Evolutionary conservation across 2,329 filamentous ascomycete species (phyloP), one percentile per base, ranked within the genome.

Genomic region (Xylogone sp.): DNA sequence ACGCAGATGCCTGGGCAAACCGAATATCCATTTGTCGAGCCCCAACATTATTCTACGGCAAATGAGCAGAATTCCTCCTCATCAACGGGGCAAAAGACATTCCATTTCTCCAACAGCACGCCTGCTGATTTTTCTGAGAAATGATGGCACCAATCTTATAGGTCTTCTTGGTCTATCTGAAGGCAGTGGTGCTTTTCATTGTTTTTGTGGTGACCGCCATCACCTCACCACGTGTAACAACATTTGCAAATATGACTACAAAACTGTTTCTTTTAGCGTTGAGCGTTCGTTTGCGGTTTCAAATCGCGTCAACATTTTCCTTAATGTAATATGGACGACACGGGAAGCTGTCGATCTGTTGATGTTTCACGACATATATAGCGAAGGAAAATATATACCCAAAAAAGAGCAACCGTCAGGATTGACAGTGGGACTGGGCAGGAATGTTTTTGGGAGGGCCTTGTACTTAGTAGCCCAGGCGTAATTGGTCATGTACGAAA

Each of bases 91-190:
- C 62, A 65, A 44, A 64, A 65, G 52, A 63, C 58, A 13, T 66
- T 65, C 42, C 63, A 65, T 50, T 66, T 66, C 45, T 65, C 62
- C 16, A 63, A 66, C 43, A 61, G 57, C 16, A 66, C 64, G 7
- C 51, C 62, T 16, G 64, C 64, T n/a, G 63, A 66, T 51, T 66
- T 63, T 50, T 58, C 58, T 16, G 60, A 65, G 45, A 65, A 65
- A 53, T 63, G 48, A 60, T 39, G 27, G 24, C 20, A 39, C 34
- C 34, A 18, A 18, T 46, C 21, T 27, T 46, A 16, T 22, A 8
- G 20, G 12, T n/a, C 21, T 27, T 27, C 4, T 31, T 27, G 18
- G 19, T 45, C 20, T 21, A 45, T 6, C 44, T 13, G 42, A 43
- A 31, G 3, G 45, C 42, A 29, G 42, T 48, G 19, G 42, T 48